Conservation (phyloP, 768 basidiomycete species). For the Rhizopogon vinicolor region DNA sequence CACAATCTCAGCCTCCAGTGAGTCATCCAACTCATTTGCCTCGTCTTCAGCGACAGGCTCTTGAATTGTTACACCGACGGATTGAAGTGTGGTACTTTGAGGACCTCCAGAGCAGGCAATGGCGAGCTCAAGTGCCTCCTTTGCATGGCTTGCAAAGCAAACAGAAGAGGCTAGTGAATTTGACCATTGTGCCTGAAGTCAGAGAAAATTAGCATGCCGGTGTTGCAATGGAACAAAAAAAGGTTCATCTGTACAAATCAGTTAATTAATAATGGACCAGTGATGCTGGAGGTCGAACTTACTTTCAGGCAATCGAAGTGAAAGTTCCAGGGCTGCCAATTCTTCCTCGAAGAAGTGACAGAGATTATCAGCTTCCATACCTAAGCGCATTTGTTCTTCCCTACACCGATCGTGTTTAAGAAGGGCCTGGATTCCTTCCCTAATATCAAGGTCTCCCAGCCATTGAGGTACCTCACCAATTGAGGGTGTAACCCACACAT, state of each 20-base stretch:
- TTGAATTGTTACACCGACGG: not conserved
- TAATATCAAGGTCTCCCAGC: conserved; percentile 27
- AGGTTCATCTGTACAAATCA: not conserved
- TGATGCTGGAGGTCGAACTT: not conserved
- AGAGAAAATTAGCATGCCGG: conserved; percentile 4
- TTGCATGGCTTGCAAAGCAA: conserved; percentile 7
- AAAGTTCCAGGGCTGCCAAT: conserved; percentile 17
- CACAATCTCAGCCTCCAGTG: not conserved
- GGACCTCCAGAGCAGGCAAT: not conserved
- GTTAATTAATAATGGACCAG: not conserved
- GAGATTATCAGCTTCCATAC: conserved; percentile 29
- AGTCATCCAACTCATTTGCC: not conserved
- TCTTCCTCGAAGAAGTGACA: conserved; percentile 30
- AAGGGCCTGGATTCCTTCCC: conserved; percentile 26
- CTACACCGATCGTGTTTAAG: conserved; percentile 23
- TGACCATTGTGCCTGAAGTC: conserved; percentile 15
- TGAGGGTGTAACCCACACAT: conserved; percentile 29
- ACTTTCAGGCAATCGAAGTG: conserved; percentile 7
- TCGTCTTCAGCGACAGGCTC: not conserved
- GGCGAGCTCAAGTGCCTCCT: conserved; percentile 2
- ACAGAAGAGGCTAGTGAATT: conserved; percentile 8
- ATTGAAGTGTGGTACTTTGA: not conserved
- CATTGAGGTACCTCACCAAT: conserved; percentile 18
- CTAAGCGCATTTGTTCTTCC: conserved; percentile 25
- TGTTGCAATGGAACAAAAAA: conserved; percentile 3